Base-by-base conservation (phyloP, 768 basidiomycete genomes). In the Leccinum truebloodii region DNA sequence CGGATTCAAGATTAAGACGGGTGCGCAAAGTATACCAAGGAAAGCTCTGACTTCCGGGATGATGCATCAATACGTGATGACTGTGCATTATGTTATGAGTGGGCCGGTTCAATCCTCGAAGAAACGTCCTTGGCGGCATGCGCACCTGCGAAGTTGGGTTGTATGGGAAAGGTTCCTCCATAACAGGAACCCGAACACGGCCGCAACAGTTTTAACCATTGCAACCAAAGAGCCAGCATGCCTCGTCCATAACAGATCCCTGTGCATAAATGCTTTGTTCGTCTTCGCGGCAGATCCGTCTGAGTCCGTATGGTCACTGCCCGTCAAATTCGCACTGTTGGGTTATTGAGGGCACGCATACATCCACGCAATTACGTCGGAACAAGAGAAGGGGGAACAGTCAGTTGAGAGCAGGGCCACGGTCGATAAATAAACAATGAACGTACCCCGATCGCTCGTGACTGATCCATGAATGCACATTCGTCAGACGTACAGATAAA, bases 261-360 rank as follows among this genome's bases (percentile, higher is more conserved):
- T 51, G 0, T 18, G 24, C 3, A 35, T 28, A n/a, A 3, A 20
- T 3, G 57, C 64, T 16, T 55, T 75, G 63, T 85, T 85, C 72
- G 86, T 86, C 3, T 81, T 83, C 37, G 80, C 67, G 1, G 77
- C 55, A 2, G 74, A 22, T 3, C 75, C 35, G 1, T 22, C 46
- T 7, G 67, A 54, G 34, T 58, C 48, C 26, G 65, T 53, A 26
- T 63, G 65, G n/a, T 67, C 53, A n/a, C 76, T 73, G 7, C 80
- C 82, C 13, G 88, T 89, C 54, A 89, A 69, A 65, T 89, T 89
- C 37, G 82, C 84, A 51, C 86, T 86, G 62, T 89, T 89, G 1
- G 88, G 83, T 83, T 88, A 59, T 26, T 37, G 6, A 75, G 6
- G 12, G 1, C 32, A 28, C 4, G 26, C 26, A 18, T 28, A 28